Conservation (phyloP, 768 basidiomycete genomes). For the Russula ochroleuca region DNA sequence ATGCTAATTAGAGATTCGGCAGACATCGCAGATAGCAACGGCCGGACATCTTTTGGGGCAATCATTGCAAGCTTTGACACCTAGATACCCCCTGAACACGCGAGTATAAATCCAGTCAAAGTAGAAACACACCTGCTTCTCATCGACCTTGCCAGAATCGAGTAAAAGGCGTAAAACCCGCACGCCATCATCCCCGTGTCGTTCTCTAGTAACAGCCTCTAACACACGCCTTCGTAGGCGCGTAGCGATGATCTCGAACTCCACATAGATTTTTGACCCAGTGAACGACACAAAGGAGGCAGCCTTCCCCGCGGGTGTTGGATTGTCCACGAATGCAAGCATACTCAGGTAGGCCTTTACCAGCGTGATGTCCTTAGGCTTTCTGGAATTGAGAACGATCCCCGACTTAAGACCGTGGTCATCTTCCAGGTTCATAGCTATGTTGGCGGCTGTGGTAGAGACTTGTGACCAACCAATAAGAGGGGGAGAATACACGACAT, state of each 20-base stretch:
- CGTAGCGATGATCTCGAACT: slow-evolving; percentile 68
- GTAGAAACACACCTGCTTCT: slow-evolving; percentile 72
- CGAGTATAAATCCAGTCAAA: not conserved
- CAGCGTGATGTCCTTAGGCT: slow-evolving; percentile 47
- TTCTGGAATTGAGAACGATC: slow-evolving; percentile 54
- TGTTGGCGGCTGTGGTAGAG: slow-evolving; percentile 59
- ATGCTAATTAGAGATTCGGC: slow-evolving; percentile 80
- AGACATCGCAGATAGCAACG: slow-evolving; percentile 72
- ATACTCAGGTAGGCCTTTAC: slow-evolving; percentile 81
- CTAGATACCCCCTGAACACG: slow-evolving; percentile 40
- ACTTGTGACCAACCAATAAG: slow-evolving; percentile 39
- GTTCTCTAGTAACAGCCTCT: slow-evolving; percentile 75
- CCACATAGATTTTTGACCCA: slow-evolving; percentile 71
- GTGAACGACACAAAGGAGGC: slow-evolving; percentile 59
- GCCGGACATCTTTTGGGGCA: slow-evolving; percentile 80
- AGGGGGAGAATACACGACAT: not conserved
- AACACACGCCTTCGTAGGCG: slow-evolving; percentile 66
- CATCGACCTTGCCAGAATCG: slow-evolving; percentile 87
- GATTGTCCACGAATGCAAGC: slow-evolving; percentile 78
- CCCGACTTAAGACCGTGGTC: slow-evolving; percentile 59
- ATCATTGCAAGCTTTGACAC: slow-evolving; percentile 93
- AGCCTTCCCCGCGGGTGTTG: slow-evolving; percentile 63
- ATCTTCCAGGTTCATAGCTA: slow-evolving; percentile 60
- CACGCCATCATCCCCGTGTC: slow-evolving; percentile 78
- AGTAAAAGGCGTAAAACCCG: slow-evolving; percentile 75